These are phyloP conservation scores for Nakaseomyces nivariensis DNA, from an alignment of 1,139 yeast species.

Conservation along the genomic window DNA sequence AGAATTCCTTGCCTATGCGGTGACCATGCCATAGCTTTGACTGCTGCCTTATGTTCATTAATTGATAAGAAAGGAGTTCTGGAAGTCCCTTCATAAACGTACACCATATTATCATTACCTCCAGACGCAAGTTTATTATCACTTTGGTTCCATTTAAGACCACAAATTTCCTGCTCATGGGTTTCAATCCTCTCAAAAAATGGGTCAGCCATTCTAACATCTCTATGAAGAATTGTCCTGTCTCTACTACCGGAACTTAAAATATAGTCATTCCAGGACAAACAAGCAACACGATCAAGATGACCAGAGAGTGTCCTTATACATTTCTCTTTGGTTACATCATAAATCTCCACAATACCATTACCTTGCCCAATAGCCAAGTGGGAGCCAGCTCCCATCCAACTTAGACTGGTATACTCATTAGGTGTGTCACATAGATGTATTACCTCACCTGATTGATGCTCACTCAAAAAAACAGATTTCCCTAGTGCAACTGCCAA, in stretches of 20 bases:
- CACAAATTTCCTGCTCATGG: constrained; percentile 94
- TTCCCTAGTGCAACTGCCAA: constrained; percentile 87
- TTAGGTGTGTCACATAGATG: constrained; percentile 46
- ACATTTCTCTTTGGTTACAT: constrained; percentile 74
- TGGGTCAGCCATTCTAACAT: constrained; percentile 81
- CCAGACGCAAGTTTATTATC: constrained; percentile 86
- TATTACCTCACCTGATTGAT: constrained; percentile 73
- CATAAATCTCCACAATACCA: constrained; percentile 93
- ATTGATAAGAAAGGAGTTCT: constrained; percentile 65
- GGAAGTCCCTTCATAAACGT: constrained; percentile 79
- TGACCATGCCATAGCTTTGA: constrained; percentile 94
- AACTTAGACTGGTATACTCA: constrained; percentile 56
- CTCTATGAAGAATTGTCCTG: constrained; percentile 74
- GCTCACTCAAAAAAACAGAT: constrained; percentile 86
- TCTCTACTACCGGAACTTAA: constrained; percentile 85
- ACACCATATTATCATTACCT: constrained; percentile 80
- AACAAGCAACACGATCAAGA: constrained; percentile 68
- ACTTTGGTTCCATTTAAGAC: constrained; percentile 85
- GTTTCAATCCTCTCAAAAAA: constrained; percentile 59
- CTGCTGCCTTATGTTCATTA: constrained; percentile 86
- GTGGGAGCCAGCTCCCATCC: constrained; percentile 95
- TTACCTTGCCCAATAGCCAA: constrained; percentile 82
- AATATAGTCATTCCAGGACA: constrained; percentile 92
- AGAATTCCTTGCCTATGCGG: constrained; percentile 91
- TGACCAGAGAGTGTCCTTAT: constrained; percentile 92